A percentile compares a stretch with the other conserved stretches of the same genome.
Evolutionary conservation across 1,139 yeast species (phyloP).

Genomic region (Scheffersomyces lignicola): DNA sequence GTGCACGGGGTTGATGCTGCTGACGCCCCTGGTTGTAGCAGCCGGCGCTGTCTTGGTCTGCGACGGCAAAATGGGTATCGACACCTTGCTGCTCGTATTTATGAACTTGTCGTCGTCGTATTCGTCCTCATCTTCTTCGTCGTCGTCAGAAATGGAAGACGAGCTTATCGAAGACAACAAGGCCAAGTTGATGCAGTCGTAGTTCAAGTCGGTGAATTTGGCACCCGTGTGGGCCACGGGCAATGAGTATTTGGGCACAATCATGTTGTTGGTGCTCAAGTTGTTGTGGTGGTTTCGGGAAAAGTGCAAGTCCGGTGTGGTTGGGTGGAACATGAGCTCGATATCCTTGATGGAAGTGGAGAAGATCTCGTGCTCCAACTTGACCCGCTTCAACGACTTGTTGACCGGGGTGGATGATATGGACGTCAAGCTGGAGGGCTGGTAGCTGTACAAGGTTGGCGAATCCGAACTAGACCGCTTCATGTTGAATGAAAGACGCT

Average conservation of each 20-base stretch:
- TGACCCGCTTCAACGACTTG: conserved; percentile 23
- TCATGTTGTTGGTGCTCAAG: background rate
- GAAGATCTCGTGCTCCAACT: conserved; percentile 26
- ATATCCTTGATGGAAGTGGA: conserved; percentile 28
- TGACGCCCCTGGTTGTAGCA: background rate
- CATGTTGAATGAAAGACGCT: conserved; percentile 2
- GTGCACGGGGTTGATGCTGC: background rate
- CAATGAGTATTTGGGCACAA: conserved; percentile 1
- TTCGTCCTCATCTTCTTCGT: conserved; percentile 6
- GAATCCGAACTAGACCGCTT: conserved; percentile 3
- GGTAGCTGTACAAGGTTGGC: background rate
- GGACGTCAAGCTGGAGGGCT: background rate
- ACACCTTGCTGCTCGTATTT: background rate
- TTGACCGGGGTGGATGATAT: background rate
- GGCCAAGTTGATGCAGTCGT: conserved; percentile 25
- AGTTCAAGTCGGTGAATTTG: conserved; percentile 11
- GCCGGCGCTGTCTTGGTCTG: background rate
- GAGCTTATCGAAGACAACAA: conserved; percentile 10
- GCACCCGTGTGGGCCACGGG: background rate
- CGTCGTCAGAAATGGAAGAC: background rate
- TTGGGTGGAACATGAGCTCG: conserved; percentile 21
- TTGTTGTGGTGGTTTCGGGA: too few relatives aligned
- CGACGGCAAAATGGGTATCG: conserved; percentile 12
- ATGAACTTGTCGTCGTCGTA: conserved; percentile 4
- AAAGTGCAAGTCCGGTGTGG: too few relatives aligned